These are phyloP conservation scores for Penicillium parvum DNA, from an alignment of 495 filamentous ascomycete species.

Conservation along the genomic window DNA sequence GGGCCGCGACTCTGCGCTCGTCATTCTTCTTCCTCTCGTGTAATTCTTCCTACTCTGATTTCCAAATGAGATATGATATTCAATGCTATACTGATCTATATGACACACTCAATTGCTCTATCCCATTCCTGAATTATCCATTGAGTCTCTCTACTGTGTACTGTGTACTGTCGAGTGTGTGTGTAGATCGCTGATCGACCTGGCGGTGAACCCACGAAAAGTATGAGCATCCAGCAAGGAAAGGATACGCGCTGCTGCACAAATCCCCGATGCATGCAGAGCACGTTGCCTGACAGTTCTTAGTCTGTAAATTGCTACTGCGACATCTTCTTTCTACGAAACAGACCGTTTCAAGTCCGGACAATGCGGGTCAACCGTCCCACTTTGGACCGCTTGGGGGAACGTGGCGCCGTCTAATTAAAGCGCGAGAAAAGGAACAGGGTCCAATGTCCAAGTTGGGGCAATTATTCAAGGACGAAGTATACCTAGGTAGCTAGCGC, in stretches of 20 bases:
- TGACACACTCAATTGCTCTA: neutral
- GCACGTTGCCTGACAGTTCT: too few relatives aligned
- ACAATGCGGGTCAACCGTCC: neutral
- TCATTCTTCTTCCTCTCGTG: neutral
- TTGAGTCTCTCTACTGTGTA: neutral
- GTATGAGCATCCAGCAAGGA: neutral
- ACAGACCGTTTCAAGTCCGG: slow-evolving; percentile 6
- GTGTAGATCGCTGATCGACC: slow-evolving; percentile 5
- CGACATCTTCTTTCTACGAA: too few relatives aligned
- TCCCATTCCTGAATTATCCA: neutral
- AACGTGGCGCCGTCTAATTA: too few relatives aligned
- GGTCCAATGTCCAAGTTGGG: too few relatives aligned
- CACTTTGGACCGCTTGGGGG: too few relatives aligned
- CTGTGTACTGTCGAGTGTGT: neutral
- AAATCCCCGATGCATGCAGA: neutral
- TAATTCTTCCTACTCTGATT: too few relatives aligned
- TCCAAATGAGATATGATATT: too few relatives aligned
- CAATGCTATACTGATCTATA: neutral
- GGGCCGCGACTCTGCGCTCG: neutral
- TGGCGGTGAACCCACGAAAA: slow-evolving; percentile 3
- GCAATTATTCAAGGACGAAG: neutral
- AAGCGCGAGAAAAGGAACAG: too few relatives aligned
- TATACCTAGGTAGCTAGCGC: too few relatives aligned
- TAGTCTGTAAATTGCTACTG: too few relatives aligned
- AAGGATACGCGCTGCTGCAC: neutral